A percentile compares a stretch with the other conserved stretches of the same genome.
Conservation (phyloP, 768 basidiomycete species). For the Rhizopogon rudus region DNA sequence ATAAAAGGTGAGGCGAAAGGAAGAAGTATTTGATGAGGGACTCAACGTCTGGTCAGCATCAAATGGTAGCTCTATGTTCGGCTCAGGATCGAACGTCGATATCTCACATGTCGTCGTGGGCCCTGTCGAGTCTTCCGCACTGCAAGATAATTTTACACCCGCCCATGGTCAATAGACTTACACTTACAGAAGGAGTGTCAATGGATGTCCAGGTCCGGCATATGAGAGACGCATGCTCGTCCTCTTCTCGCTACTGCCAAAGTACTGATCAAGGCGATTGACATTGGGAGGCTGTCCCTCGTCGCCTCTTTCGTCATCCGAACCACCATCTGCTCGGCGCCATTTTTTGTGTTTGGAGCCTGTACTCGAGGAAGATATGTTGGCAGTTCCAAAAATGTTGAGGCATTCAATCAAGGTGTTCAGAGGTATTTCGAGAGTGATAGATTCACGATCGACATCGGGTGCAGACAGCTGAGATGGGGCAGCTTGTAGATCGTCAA, state of each 20-base stretch:
- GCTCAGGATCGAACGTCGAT: slow-evolving; percentile 80
- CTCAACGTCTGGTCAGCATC: slow-evolving; percentile 57
- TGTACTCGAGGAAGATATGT: slow-evolving; percentile 24
- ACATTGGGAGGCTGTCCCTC: slow-evolving; percentile 10
- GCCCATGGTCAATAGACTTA: neutral
- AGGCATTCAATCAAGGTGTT: slow-evolving; percentile 84
- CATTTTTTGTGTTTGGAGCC: slow-evolving; percentile 41
- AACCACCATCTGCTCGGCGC: slow-evolving; percentile 42
- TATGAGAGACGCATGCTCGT: slow-evolving; percentile 88
- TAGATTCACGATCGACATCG: slow-evolving; percentile 15
- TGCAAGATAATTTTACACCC: slow-evolving; percentile 20
- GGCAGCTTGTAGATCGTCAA: slow-evolving; percentile 29
- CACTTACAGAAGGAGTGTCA: slow-evolving; percentile 75
- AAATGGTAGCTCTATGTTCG: slow-evolving; percentile 75
- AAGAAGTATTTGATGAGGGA: neutral
- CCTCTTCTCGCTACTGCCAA: slow-evolving; percentile 51
- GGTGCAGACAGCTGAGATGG: slow-evolving; percentile 14
- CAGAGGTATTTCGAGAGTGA: slow-evolving; percentile 79
- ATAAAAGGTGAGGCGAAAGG: slow-evolving; percentile 1
- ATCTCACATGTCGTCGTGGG: slow-evolving; percentile 88
- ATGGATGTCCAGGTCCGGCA: slow-evolving; percentile 68
- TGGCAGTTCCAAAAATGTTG: slow-evolving; percentile 88
- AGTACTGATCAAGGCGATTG: slow-evolving; percentile 53
- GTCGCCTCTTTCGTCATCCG: slow-evolving; percentile 37
- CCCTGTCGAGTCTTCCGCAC: slow-evolving; percentile 73